Evolutionary conservation across 1,284 basidiomycete genomes (phyloP).

Genomic region (Spongiforma sp.): DNA sequence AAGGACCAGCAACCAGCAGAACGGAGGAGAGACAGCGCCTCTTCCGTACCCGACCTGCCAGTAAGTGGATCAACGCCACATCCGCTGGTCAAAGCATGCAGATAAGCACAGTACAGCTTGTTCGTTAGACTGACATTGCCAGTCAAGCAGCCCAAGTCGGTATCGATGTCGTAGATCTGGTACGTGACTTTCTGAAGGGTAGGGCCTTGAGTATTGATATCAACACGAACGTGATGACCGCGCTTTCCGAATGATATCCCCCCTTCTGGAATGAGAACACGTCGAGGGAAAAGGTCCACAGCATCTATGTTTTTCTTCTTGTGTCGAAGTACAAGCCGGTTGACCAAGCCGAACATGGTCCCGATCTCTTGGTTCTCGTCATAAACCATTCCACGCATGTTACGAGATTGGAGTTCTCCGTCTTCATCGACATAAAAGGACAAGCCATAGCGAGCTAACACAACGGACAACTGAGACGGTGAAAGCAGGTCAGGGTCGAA

Average conservation of each 20-base stretch:
- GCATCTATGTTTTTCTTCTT: not conserved
- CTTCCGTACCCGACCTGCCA: constrained; percentile 48
- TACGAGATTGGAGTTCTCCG: constrained; percentile 33
- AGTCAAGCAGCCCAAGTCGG: constrained; percentile 43
- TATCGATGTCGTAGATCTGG: constrained; percentile 47
- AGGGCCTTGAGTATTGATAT: constrained; percentile 22
- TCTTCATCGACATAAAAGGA: constrained; percentile 38
- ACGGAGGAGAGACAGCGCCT: constrained; percentile 45
- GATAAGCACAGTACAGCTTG: constrained; percentile 45
- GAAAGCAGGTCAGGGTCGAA: constrained; percentile 14
- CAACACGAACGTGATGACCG: constrained; percentile 31
- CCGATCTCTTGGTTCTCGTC: constrained; percentile 4
- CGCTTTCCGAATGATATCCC: constrained; percentile 27
- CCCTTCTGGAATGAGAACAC: not conserved
- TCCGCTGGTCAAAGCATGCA: constrained; percentile 50
- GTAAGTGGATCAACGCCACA: constrained; percentile 52
- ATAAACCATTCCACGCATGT: constrained; percentile 2
- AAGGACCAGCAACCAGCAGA: constrained; percentile 47
- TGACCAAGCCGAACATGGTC: not conserved
- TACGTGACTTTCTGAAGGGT: constrained; percentile 26
- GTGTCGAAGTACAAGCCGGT: constrained; percentile 1
- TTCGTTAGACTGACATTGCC: constrained; percentile 39
- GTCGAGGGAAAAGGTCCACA: not conserved
- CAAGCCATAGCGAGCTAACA: constrained; percentile 48
- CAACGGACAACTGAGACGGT: constrained; percentile 30